Base-by-base conservation (phyloP, 23 red algal genomes). In the Chondrus crispus region DNA sequence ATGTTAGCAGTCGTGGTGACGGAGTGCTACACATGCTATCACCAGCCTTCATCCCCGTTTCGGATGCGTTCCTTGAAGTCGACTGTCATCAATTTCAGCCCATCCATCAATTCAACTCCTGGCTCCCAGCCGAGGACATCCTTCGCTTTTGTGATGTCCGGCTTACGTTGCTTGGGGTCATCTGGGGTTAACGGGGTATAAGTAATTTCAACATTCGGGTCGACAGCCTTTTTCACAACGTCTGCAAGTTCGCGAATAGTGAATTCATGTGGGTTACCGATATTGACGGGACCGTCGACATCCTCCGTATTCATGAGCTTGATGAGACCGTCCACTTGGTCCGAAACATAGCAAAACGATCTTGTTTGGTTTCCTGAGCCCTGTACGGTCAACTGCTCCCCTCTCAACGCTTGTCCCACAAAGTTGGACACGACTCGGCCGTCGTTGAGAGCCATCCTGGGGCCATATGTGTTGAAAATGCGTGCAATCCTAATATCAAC, bases 381-480 rank as follows among this genome's bases (percentile, higher is more conserved):
- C 74, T 95, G 95, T 16, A 98, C 82, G 29, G 96, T 98, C 36
- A 98, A 92, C 48, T 91, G 49, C 84, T 98, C 89, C 39, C 96
- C 93, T 30, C 91, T 84, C 32, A 98, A 77, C 20, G 93, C 96
- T 46, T 98, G 96, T 4, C 62, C 89, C 11, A 98, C 96, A 84
- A 98, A 98, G 47, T 98, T 98, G 84, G 87, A 93, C 4, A 98
- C 96, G 2, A 98, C 96, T 46, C 96, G 96, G 11, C 96, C 96
- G 68, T 98, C 96, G 55, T 95, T 98, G 62, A 96, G 91, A 22
- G 95, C 93, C 96, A 98, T 98, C 32, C 96, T 85, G n/a, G 93
- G 93, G 28, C 96, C 96, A 24, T 98, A 98, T 33, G 96, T 98
- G 89, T 98, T 98, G 85, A 98, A 98, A 49, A 98, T 98, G 68